Conservation (phyloP, 2,329 filamentous ascomycete species). For the Claviceps lovelessii region DNA sequence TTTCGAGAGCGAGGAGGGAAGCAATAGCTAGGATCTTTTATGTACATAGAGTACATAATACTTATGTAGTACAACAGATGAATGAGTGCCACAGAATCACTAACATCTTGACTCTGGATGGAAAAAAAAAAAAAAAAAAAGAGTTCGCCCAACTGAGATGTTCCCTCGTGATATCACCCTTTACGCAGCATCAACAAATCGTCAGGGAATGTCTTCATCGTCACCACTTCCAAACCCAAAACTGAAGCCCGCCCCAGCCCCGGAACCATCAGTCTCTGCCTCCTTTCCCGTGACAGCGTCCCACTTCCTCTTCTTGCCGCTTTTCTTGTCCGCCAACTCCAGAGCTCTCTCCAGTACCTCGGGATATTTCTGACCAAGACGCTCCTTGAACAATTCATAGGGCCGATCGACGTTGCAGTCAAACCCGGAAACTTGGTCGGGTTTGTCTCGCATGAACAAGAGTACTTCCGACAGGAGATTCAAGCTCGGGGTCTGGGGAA, state of each 20-base stretch:
- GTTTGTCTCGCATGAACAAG: conserved; percentile 65
- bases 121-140: background rate
- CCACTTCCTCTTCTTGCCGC: conserved; percentile 70
- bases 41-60: too few species aligned
- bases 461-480: conserved; percentile 59
- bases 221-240: conserved; percentile 37
- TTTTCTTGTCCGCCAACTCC: conserved; percentile 47
- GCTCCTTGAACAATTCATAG: conserved; percentile 58
- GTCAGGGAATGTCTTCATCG: conserved; percentile 30
- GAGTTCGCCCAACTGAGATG: too few species aligned
- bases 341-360: conserved; percentile 53
- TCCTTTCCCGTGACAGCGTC: conserved; percentile 49
- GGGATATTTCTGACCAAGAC: conserved; percentile 49
- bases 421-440: conserved; percentile 82
- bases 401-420: conserved; percentile 55
- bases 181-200: background rate
- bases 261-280: conserved; percentile 18
- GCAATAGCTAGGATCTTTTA: too few species aligned
- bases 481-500: conserved; percentile 45
- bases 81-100: background rate
- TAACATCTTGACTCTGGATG: background rate
- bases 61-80: too few species aligned
- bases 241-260: conserved; percentile 29
- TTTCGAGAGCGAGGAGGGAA: background rate
- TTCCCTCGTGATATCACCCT: background rate